Evolutionary conservation across 169 alveolate genomes (phyloP).

Genomic region (Plasmodium sp.): DNA sequence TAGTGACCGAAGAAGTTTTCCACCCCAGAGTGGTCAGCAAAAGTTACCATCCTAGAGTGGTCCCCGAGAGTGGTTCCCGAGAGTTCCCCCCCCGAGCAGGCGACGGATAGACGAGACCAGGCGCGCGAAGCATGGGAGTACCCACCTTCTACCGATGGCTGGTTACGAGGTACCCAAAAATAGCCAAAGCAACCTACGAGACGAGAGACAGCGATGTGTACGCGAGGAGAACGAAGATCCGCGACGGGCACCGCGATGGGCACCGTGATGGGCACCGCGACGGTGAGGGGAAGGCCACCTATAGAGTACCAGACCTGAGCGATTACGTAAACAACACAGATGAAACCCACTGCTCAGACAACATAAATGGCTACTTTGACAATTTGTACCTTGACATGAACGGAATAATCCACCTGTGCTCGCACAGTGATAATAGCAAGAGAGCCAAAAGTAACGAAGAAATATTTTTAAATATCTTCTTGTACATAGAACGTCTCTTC

Average conservation of each 20-base stretch:
- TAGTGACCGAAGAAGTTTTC: neutral
- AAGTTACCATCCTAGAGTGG: no score
- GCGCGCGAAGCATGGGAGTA: conserved; percentile 95
- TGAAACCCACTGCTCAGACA: conserved; percentile 74
- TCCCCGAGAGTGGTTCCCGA: neutral
- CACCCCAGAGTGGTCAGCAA: no score
- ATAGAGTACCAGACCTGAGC: conserved; percentile 78
- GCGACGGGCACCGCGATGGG: neutral
- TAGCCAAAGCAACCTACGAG: conserved; percentile 85
- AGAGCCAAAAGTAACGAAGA: conserved; percentile 93
- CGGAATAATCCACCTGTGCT: conserved; percentile 99
- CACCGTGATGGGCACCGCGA: neutral
- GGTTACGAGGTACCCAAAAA: conserved; percentile 96
- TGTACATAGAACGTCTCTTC: conserved; percentile 94
- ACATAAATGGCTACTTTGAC: conserved; percentile 95
- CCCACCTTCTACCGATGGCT: conserved; percentile 99
- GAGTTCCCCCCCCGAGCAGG: neutral
- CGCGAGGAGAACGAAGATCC: conserved; percentile 77
- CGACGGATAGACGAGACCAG: neutral
- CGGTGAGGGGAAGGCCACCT: conserved; percentile 74
- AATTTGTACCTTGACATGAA: conserved; percentile 99
- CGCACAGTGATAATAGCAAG: conserved; percentile 92
- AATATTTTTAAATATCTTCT: conserved; percentile 93
- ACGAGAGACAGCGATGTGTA: conserved; percentile 85
- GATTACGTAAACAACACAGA: conserved; percentile 78